Conservation (phyloP, 306 rosid species). For the Cucurbita argyrosperma region DNA sequence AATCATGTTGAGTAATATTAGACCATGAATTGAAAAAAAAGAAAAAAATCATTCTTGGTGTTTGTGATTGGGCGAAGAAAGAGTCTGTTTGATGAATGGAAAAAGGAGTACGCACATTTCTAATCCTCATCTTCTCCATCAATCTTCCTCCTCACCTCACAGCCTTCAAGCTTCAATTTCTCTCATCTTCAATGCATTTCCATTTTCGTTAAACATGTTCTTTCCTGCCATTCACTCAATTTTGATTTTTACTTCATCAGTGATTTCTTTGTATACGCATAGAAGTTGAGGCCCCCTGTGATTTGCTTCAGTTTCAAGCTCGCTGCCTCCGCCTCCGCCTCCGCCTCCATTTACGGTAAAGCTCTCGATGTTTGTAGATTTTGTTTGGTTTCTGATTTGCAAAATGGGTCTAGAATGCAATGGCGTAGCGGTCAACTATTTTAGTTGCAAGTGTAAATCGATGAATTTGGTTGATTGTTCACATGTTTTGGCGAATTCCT, state of each 20-base stretch:
- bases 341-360: not conserved
- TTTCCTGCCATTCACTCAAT: not conserved
- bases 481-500: not conserved
- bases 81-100: not conserved
- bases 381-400: not conserved
- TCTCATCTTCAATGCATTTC: not conserved
- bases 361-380: not conserved
- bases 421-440: not conserved
- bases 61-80: not conserved
- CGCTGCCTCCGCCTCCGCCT: not conserved
- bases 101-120: not conserved
- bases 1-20: too few species aligned
- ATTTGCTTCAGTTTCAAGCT: too few species aligned
- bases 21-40: not conserved
- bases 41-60: not conserved
- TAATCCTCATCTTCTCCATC: not conserved
- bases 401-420: not conserved
- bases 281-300: not conserved
- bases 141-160: not conserved
- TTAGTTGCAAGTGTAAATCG: not conserved
- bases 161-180: not conserved
- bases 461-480: not conserved
- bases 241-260: not conserved
- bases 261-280: not conserved
- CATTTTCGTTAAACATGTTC: not conserved